A percentile compares a stretch with the other conserved stretches of the same genome.
These are phyloP conservation scores for Penicillium verhagenii DNA, from an alignment of 495 filamentous ascomycete genomes.

Conservation along the genomic window DNA sequence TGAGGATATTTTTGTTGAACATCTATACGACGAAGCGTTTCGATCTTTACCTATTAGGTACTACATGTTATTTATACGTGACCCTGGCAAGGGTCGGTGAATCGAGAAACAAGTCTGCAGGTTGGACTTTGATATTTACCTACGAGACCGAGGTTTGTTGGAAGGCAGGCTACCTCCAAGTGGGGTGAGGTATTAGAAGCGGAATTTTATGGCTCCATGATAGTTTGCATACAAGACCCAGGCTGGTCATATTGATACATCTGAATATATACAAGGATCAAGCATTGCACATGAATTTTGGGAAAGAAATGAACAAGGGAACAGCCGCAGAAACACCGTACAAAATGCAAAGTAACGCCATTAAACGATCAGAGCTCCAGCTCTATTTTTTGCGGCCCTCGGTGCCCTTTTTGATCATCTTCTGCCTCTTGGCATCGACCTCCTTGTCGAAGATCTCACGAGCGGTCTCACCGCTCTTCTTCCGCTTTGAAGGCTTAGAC, in stretches of 20 bases:
- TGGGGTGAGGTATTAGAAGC: neutral
- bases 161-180: no score
- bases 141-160: no score
- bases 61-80: no score
- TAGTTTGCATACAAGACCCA: neutral
- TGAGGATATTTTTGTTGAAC: neutral
- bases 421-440: slow-evolving; percentile 48
- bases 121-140: no score
- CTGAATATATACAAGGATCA: neutral
- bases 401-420: slow-evolving; percentile 53
- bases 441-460: slow-evolving; percentile 48
- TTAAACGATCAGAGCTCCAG: slow-evolving; percentile 11
- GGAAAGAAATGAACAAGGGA: neutral
- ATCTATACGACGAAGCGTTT: no score
- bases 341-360: slow-evolving; percentile 27
- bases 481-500: slow-evolving; percentile 69
- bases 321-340: slow-evolving; percentile 9
- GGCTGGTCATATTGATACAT: neutral
- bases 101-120: no score
- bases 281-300: neutral
- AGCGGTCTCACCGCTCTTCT: slow-evolving; percentile 64
- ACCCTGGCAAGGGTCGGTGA: no score
- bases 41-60: no score
- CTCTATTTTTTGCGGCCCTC: slow-evolving; percentile 45
- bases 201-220: neutral